Evolutionary conservation across 2,329 filamentous ascomycete genomes (phyloP), one percentile per base, ranked within the genome.

Genomic region (Meredithiella fracta): DNA sequence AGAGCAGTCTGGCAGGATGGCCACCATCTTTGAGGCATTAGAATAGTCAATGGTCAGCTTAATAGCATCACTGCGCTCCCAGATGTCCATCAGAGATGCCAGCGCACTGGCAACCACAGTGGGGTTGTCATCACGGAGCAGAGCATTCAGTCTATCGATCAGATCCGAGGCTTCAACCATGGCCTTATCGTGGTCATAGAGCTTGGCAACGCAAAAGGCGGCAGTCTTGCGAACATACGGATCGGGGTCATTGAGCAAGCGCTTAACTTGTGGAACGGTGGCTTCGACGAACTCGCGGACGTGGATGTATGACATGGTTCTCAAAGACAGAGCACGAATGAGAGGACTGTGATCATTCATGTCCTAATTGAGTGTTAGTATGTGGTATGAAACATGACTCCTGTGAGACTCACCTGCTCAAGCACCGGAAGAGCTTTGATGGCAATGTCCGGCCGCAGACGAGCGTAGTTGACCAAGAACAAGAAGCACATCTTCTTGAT

Each of bases 401-500:
- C 14, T 5, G 26, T 6, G 37, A 8, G 29, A 44, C 42, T 17
- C 31, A 59, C 52, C 42, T 85, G 80, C 64, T 94, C 77, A 56
- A 98, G 71, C 47, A 91, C 86, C 2, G 91, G 88, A 55, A 98
- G 79, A 22, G 92, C 91, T 69, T 95, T 94, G 62, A 97, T 73
- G 38, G 92, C 91, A 67, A 94, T 85, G 58, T 98, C 92, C 15
- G 92, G 88, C 65, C 94, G 91, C 75, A 91, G 85, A 59, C 92
- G 80, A 53, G 92, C 86, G 68, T 98, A 98, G 71, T 98, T 97
- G 67, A 97, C 92, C 59, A 98, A 73, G 68, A 94, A 98, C 59
- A 98, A 73, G 67, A 97, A 98, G 71, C 92, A 97, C 92, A 98
- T 98, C 77, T 98, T 98, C 79, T 98, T 98, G 71, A 98, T 96